Percentiles rank a stretch among this genome's conserved stretches.
Evolutionary conservation across 768 basidiomycete species (phyloP).

Genomic region (Cubamyces sp.): DNA sequence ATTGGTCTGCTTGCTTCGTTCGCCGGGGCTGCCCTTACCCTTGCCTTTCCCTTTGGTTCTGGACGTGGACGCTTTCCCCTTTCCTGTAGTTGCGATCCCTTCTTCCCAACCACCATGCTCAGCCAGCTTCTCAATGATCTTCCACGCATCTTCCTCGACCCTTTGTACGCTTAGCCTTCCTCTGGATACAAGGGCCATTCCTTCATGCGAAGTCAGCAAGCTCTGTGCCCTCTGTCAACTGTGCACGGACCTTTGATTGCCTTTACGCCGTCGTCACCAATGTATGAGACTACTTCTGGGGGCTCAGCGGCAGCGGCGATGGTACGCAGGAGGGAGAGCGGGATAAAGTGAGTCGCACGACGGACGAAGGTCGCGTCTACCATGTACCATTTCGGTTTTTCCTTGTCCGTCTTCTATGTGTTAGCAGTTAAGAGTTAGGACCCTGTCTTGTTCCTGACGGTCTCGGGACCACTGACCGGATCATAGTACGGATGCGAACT

Average conservation of each 20-base stretch:
- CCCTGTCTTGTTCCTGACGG: slow-evolving; percentile 6
- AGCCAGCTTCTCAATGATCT: slow-evolving; percentile 61
- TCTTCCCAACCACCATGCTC: slow-evolving; percentile 80
- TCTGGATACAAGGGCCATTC: slow-evolving; percentile 78
- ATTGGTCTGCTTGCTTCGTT: background rate
- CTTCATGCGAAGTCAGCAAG: slow-evolving; percentile 38
- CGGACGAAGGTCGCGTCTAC: slow-evolving; percentile 73
- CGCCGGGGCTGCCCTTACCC: slow-evolving; percentile 2
- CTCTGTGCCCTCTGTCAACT: background rate
- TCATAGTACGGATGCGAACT: slow-evolving; percentile 84
- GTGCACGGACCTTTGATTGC: slow-evolving; percentile 65
- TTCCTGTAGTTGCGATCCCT: background rate
- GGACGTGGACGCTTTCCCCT: background rate
- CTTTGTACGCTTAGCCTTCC: slow-evolving; percentile 90
- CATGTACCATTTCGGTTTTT: slow-evolving; percentile 92
- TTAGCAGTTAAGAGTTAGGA: background rate
- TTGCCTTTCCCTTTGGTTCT: slow-evolving; percentile 22
- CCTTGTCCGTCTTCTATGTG: slow-evolving; percentile 73
- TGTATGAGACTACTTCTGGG: slow-evolving; percentile 65
- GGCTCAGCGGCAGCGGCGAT: slow-evolving; percentile 51
- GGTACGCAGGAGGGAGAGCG: slow-evolving; percentile 71
- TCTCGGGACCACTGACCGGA: slow-evolving; percentile 47
- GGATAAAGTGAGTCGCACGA: slow-evolving; percentile 73
- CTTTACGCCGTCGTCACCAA: slow-evolving; percentile 60
- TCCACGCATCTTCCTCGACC: slow-evolving; percentile 69